Evolutionary conservation across 1,139 yeast genomes (phyloP).

Genomic region (Sugiyamaella grinbergsii): DNA sequence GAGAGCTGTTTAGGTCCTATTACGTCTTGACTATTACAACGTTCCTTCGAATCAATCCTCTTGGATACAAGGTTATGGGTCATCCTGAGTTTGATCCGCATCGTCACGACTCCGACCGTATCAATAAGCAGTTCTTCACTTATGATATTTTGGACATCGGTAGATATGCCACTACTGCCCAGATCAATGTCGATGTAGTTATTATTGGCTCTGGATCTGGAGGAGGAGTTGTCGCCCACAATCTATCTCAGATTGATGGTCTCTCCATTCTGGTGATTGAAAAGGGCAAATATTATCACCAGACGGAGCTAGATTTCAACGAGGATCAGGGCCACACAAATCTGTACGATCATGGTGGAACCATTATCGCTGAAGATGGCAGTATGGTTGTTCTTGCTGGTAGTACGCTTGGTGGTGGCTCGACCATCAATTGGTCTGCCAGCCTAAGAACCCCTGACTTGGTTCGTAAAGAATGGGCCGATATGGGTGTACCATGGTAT

Average conservation of each 20-base stretch:
- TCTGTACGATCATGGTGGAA: slow-evolving; percentile 51
- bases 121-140: slow-evolving; percentile 18
- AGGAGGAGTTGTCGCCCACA: slow-evolving; percentile 59
- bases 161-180: slow-evolving; percentile 25
- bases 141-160: slow-evolving; percentile 28
- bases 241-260: slow-evolving; percentile 50
- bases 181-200: slow-evolving; percentile 45
- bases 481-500: slow-evolving; percentile 53
- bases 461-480: slow-evolving; percentile 58
- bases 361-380: slow-evolving; percentile 44
- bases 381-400: slow-evolving; percentile 52
- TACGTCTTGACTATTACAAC: slow-evolving; percentile 22
- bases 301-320: slow-evolving; percentile 45
- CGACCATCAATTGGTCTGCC: slow-evolving; percentile 65
- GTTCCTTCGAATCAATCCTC: slow-evolving; percentile 27
- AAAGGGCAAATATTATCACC: slow-evolving; percentile 53
- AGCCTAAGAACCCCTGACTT: slow-evolving; percentile 55
- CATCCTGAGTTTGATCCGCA: slow-evolving; percentile 33
- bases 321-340: slow-evolving; percentile 47
- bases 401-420: slow-evolving; percentile 61
- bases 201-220: slow-evolving; percentile 64
- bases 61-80: slow-evolving; percentile 30
- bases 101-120: slow-evolving; percentile 17
- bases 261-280: slow-evolving; percentile 53
- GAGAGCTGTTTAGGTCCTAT: slow-evolving; percentile 31